phyloP scores from a whole-genome alignment of 2,329 filamentous ascomycete genomes.

The Dactylellina sp. region DNA sequence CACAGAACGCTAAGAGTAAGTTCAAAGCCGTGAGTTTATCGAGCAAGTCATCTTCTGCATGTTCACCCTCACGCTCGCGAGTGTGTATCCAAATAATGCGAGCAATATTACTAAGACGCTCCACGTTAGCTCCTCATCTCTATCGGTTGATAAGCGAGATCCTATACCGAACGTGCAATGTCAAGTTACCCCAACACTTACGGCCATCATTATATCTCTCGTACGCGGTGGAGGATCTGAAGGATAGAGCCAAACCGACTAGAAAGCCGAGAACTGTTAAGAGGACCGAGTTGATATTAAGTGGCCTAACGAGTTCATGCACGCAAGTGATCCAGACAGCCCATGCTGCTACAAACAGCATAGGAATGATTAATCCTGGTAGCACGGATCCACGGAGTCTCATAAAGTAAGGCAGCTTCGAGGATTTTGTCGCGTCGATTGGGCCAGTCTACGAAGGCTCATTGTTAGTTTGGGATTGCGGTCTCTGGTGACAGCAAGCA shows the following conservation, averaged over 20 bases:
- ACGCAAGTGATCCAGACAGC: slow-evolving; percentile 72
- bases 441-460: slow-evolving; percentile 66
- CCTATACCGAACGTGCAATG: slow-evolving; percentile 27
- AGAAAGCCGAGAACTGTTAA: slow-evolving; percentile 84
- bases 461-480: neutral
- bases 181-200: slow-evolving; percentile 63
- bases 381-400: slow-evolving; percentile 80
- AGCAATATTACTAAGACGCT: slow-evolving; percentile 69
- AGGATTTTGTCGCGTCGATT: slow-evolving; percentile 77
- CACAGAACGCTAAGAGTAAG: slow-evolving; percentile 79
- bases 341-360: slow-evolving; percentile 74
- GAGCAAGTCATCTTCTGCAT: slow-evolving; percentile 75
- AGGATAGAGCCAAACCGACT: slow-evolving; percentile 79
- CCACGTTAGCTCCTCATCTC: neutral
- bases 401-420: slow-evolving; percentile 80
- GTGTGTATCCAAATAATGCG: slow-evolving; percentile 86
- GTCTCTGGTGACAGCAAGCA: neutral
- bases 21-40: slow-evolving; percentile 80
- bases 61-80: slow-evolving; percentile 70
- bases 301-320: slow-evolving; percentile 18
- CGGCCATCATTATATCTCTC: slow-evolving; percentile 77
- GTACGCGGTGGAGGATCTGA: slow-evolving; percentile 81
- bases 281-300: slow-evolving; percentile 66
- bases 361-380: slow-evolving; percentile 78
- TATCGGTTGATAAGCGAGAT: neutral